phyloP scores from a whole-genome alignment of 768 basidiomycete genomes.

The Hypholoma fasciculare region DNA sequence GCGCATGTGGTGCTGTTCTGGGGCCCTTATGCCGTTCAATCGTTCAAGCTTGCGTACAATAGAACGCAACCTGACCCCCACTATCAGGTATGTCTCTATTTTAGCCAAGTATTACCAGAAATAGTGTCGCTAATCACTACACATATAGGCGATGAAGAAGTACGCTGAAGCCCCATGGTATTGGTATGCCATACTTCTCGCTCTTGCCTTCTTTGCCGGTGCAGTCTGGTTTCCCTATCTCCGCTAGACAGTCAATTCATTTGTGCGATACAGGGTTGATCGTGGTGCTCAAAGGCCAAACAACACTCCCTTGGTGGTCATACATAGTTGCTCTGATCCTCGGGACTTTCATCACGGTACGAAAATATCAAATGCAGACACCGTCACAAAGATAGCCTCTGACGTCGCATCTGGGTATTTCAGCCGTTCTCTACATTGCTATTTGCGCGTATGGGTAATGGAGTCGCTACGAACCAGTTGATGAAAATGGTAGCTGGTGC shows the following conservation, averaged over 20 bases:
- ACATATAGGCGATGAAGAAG: slow-evolving; percentile 48
- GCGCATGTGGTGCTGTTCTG: slow-evolving; percentile 59
- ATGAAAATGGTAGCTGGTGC: slow-evolving; percentile 68
- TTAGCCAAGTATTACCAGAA: too few relatives aligned
- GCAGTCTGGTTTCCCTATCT: slow-evolving; percentile 6
- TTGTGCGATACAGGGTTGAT: slow-evolving; percentile 41
- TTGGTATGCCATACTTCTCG: slow-evolving; percentile 55
- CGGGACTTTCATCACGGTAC: slow-evolving; percentile 43
- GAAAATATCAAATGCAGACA: neutral
- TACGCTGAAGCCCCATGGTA: slow-evolving; percentile 63
- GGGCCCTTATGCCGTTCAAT: slow-evolving; percentile 48
- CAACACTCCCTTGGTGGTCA: slow-evolving; percentile 63
- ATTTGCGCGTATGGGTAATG: slow-evolving; percentile 60
- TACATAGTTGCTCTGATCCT: slow-evolving; percentile 57
- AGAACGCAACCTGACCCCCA: slow-evolving; percentile 57
- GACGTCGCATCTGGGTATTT: neutral
- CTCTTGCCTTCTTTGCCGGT: slow-evolving; percentile 58
- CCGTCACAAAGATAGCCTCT: neutral
- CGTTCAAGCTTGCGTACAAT: slow-evolving; percentile 47
- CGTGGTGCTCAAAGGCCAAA: slow-evolving; percentile 57
- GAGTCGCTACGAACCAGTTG: slow-evolving; percentile 57
- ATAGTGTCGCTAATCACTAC: neutral
- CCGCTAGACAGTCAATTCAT: neutral
- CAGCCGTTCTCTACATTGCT: slow-evolving; percentile 59
- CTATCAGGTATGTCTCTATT: slow-evolving; percentile 33